Percentiles rank a stretch among this genome's conserved stretches.
Conservation (phyloP, 768 basidiomycete genomes). For the Mycena alexandri region DNA sequence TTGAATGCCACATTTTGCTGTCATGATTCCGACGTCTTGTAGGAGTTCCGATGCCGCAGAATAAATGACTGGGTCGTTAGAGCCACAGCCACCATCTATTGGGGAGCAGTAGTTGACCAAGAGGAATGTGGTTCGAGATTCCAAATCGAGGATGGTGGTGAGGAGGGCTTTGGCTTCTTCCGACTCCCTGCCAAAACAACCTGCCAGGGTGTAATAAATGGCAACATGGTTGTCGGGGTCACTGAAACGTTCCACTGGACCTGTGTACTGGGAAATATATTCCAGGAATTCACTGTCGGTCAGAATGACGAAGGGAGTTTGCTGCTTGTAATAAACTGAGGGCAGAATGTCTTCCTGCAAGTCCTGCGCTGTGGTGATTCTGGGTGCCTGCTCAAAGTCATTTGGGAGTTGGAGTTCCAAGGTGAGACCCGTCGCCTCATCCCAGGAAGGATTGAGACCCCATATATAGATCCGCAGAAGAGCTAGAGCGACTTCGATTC, state of each 20-base stretch:
- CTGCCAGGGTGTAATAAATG: slow-evolving; percentile 6
- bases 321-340: too few species aligned
- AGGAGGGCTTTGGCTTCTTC: slow-evolving; percentile 15
- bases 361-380: background rate
- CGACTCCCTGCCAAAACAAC: too few species aligned
- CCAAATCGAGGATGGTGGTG: slow-evolving; percentile 20
- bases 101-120: background rate
- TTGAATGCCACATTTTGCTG: too few species aligned
- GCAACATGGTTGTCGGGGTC: too few species aligned
- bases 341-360: too few species aligned
- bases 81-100: too few species aligned
- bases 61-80: too few species aligned
- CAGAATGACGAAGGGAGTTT: slow-evolving; percentile 4
- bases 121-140: background rate
- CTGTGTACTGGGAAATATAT: slow-evolving; percentile 7
- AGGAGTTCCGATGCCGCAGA: too few species aligned
- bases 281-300: background rate
- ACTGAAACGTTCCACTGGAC: slow-evolving; percentile 8
- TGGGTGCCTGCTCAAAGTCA: background rate
- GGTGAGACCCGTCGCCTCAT: background rate
- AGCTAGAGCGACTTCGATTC: background rate
- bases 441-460: background rate
- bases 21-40: too few species aligned
- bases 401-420: background rate
- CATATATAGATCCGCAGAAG: background rate